phyloP scores from a whole-genome alignment of 257 asterid genomes.

The Lithospermum erythrorhizon region DNA sequence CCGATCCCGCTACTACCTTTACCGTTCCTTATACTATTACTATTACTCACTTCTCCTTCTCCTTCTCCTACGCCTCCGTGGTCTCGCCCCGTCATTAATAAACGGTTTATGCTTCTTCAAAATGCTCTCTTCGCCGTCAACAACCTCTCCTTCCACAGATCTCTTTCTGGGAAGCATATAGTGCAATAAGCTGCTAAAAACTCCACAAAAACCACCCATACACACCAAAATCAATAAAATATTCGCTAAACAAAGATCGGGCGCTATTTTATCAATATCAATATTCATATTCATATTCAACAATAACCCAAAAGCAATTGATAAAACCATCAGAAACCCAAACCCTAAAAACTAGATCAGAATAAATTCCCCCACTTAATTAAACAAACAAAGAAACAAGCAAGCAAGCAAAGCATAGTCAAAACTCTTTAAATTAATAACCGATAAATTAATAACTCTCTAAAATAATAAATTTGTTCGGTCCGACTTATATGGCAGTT shows the following conservation, averaged over 20 bases:
- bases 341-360: slow-evolving; percentile 11
- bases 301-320: too few species aligned
- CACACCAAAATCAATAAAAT: slow-evolving; percentile 24
- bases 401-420: too few species aligned
- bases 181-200: slow-evolving; percentile 63
- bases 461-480: too few species aligned
- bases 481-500: too few species aligned
- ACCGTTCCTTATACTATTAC: slow-evolving; percentile 11
- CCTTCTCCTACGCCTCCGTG: slow-evolving; percentile 29
- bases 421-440: too few species aligned
- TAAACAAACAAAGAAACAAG: neutral
- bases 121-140: slow-evolving; percentile 32
- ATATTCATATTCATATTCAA: too few species aligned
- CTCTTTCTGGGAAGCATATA: slow-evolving; percentile 98
- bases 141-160: slow-evolving; percentile 84
- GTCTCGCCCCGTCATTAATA: too few species aligned
- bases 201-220: slow-evolving; percentile 39
- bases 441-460: too few species aligned
- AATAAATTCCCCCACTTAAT: slow-evolving; percentile 7
- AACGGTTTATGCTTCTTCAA: slow-evolving; percentile 47
- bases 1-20: slow-evolving; percentile 21
- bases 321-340: slow-evolving; percentile 10
- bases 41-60: slow-evolving; percentile 9
- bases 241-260: neutral
- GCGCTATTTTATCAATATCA: too few species aligned